Conservation (phyloP, 1,139 yeast genomes). For the Lodderomyces orthopsilosis region DNA sequence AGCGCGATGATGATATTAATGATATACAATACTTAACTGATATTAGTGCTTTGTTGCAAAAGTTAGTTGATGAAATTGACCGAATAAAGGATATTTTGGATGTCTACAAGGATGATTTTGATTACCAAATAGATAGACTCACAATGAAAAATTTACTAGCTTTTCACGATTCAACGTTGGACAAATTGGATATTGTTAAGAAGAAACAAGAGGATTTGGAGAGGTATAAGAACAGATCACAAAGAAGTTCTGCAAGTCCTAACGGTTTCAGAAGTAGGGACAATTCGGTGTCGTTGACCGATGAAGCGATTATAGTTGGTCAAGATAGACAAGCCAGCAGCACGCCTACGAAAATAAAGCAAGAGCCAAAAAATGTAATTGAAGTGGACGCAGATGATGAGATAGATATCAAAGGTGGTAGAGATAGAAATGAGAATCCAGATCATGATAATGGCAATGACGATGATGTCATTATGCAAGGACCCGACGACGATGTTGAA, state of each 20-base stretch:
- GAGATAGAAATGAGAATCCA: neutral
- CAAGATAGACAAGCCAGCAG: neutral
- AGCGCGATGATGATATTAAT: conserved; percentile 17
- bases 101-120: conserved; percentile 18
- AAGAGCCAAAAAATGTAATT: neutral
- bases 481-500: neutral
- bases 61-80: conserved; percentile 32
- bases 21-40: neutral
- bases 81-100: conserved; percentile 31
- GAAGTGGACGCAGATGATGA: neutral
- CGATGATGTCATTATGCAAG: neutral
- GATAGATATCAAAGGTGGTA: neutral
- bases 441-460: neutral
- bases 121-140: conserved; percentile 24
- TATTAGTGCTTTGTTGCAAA: conserved; percentile 21
- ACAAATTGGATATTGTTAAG: neutral
- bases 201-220: conserved; percentile 6
- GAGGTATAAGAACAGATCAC: neutral
- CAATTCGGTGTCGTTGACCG: neutral
- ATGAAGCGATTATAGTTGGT: neutral
- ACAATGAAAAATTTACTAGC: conserved; percentile 3
- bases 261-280: neutral
- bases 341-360: neutral
- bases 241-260: neutral
- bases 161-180: conserved; percentile 1